Base-by-base conservation (phyloP, 345 rosid species). In the Bruguiera gymnorhiza region DNA sequence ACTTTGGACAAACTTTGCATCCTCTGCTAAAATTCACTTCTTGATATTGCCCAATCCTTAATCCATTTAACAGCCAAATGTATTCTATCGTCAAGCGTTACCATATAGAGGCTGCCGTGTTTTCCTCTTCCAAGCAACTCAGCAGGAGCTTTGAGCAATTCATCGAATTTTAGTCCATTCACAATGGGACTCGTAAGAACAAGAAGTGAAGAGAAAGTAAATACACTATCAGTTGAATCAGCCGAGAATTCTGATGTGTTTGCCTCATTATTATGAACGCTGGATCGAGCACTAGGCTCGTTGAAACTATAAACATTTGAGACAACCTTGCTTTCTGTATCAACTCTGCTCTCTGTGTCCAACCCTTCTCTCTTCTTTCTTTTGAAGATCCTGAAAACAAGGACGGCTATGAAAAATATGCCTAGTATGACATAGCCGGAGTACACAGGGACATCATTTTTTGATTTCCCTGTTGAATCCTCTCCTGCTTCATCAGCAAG, bases 91-190 rank as follows among this genome's bases (percentile, higher is more conserved):
- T 79, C 77, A 37, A 80, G 76, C 3, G 64, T 62, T 50, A 88
- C 87, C 75, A 73, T 82, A 59, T 79, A 88, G 5, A 88, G 80
- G 70, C 83, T 86, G 30, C 85, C 69, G 5, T 80, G 78, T 58
- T 80, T 82, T 63, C 89, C 89, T 76, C 81, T 80, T 26, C 83
- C 82, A 0, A 88, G 75, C 82, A 85, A 66, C 79, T 86, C 87
- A 0, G 89, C 93, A 2, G 90, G 89, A 55, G 93, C 89, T 48
- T 63, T 73, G 27, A 86, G 76, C 67, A 88, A 39, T 72, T 88
- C 89, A 62, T 82, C 86, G 15, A 85, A 84, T 62, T 53, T 81
- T 72, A 86, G 32, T 16, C 83, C 84, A n/a, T 68, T 80, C 63
- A 69, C 70, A 0, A 69, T 43, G 5, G 85, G 84, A 72, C 83